phyloP scores from a whole-genome alignment of 2,329 filamentous ascomycete genomes.

The Arthrobotrys conoides region DNA sequence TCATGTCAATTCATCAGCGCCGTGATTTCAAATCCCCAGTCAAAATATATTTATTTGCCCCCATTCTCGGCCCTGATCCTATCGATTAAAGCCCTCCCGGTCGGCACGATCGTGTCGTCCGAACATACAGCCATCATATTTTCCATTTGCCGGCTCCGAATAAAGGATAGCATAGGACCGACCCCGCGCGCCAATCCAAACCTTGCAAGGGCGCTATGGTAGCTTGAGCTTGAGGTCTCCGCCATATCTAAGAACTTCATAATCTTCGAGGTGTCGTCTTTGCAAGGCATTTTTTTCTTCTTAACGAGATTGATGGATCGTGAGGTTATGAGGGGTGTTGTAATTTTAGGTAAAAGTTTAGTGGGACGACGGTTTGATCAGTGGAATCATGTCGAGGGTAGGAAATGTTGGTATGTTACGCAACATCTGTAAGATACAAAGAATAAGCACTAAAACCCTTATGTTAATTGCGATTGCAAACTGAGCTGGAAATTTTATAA shows the following conservation, averaged over 20 bases:
- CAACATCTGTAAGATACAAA: too few relatives aligned
- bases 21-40: neutral
- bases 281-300: constrained; percentile 11
- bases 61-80: neutral
- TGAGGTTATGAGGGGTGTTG: neutral
- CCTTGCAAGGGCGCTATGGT: neutral
- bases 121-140: neutral
- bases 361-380: too few relatives aligned
- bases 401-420: too few relatives aligned
- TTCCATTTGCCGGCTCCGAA: neutral
- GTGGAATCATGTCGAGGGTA: too few relatives aligned
- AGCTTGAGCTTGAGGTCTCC: neutral
- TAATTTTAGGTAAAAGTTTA: too few relatives aligned
- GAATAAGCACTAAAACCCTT: too few relatives aligned
- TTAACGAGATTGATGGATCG: neutral
- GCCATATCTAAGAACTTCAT: neutral
- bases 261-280: neutral
- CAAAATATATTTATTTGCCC: neutral
- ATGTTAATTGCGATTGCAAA: too few relatives aligned
- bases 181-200: neutral
- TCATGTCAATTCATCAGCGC: too few relatives aligned
- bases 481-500: too few relatives aligned
- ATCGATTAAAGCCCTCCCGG: neutral
- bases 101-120: neutral
- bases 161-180: neutral